Percentiles rank a stretch among this genome's conserved stretches.
Conservation (phyloP, 148 eudicot species). For the Rhododendron molle region DNA sequence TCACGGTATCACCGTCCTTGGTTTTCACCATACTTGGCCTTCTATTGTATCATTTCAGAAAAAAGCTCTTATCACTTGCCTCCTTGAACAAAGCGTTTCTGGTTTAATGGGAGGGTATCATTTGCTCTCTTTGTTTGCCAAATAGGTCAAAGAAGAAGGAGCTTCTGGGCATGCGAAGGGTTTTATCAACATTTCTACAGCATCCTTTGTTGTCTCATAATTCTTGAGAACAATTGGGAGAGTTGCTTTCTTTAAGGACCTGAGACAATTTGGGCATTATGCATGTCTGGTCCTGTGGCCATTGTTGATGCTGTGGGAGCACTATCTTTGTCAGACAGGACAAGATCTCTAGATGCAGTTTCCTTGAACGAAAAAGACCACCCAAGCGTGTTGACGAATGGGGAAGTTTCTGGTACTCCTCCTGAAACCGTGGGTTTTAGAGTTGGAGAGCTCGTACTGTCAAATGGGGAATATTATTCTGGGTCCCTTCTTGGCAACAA, state of each 20-base stretch:
- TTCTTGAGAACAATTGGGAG: conserved; percentile 17
- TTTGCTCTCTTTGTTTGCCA: not conserved
- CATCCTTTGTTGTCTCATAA: conserved; percentile 1
- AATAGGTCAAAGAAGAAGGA: not conserved
- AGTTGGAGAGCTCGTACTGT: conserved; percentile 50
- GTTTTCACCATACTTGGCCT: not conserved
- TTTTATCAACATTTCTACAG: not conserved
- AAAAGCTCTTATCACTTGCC: not conserved
- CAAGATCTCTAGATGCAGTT: conserved; percentile 53
- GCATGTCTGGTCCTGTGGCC: conserved; percentile 83
- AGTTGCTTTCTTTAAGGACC: conserved; percentile 19
- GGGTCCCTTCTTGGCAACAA: conserved; percentile 67
- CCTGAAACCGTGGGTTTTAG: conserved; percentile 47
- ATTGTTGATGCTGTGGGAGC: conserved; percentile 34
- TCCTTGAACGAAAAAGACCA: conserved; percentile 34
- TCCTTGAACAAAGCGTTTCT: conserved; percentile 7
- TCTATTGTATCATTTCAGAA: not conserved
- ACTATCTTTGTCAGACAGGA: conserved; percentile 43
- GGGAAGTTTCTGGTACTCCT: conserved; percentile 44
- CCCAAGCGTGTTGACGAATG: conserved; percentile 25
- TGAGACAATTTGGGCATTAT: conserved; percentile 39
- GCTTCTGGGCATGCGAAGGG: not conserved
- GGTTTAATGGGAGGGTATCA: not conserved
- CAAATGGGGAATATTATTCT: conserved; percentile 67
- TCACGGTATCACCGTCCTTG: not conserved